Base-by-base conservation (phyloP, 192 early-diverging fungal genomes). In the Coemansia sp. region DNA sequence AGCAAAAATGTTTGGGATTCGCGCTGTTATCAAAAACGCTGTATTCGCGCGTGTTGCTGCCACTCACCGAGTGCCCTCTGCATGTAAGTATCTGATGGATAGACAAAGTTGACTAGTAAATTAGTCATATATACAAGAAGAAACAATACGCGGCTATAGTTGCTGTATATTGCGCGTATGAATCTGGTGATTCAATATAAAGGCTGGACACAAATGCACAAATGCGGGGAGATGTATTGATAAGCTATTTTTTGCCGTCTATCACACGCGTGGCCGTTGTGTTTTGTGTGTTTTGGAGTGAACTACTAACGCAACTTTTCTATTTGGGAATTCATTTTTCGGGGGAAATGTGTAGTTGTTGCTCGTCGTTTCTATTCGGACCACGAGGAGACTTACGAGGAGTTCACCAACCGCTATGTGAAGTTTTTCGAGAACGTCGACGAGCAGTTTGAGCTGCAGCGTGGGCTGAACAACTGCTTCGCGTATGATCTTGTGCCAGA, bases 401-500 rank as follows among this genome's bases (percentile, higher is more conserved):
- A 87, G 57, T 90, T 88, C 73, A 89, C 85, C 37, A 85, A 87
- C 67, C 90, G 90, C 59, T 92, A 90, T 65, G 85, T 90, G 69
- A 85, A 86, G 75, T 92, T 92, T 71, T 93, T 93, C 77, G 89
- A 92, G 60, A 85, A 86, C 61, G 90, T 90, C 57, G 91, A 93
- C 56, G 95, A 99, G 84, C 87, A 92, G 69, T 97, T 96, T 82
- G 97, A 99, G 86, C 87, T 99, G 45, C 93, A 97, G 86, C 88
- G 94, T 68, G 94, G 95, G 27, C 85, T 99, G 74, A 98, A 97
- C 87, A 95, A 99, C 82, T 90, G 92, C 80, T 98, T 97, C 75
- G 89, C 92, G 43, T 92, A 94, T 72, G 94, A 98, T 85, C 87
- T 96, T 75, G 93, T 95, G 22, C 97, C 97, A 35, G 82, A 90